phyloP scores from a whole-genome alignment of 1,284 basidiomycete genomes.

The Ustilago esculenta region DNA sequence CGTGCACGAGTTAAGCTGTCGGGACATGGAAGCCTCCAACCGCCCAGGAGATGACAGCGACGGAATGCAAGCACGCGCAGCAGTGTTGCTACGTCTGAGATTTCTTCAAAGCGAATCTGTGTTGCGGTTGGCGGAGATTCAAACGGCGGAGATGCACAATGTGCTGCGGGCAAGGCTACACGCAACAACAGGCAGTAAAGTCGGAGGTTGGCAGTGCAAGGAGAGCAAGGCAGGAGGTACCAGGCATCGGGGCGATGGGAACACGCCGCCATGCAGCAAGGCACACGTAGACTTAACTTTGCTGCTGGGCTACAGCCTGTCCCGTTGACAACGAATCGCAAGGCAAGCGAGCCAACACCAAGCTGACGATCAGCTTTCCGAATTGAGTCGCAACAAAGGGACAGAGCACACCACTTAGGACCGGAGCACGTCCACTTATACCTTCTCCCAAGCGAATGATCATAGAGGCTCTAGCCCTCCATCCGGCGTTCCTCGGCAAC shows the following conservation, averaged over 20 bases:
- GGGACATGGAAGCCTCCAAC: too few relatives aligned
- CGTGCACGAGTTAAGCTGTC: neutral
- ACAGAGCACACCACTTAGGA: too few relatives aligned
- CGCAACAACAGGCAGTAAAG: too few relatives aligned
- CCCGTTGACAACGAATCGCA: too few relatives aligned
- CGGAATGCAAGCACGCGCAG: neutral
- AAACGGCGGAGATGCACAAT: conserved; percentile 9
- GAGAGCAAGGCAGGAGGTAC: conserved; percentile 10
- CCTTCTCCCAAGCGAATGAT: too few relatives aligned
- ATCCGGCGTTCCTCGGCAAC: conserved; percentile 1
- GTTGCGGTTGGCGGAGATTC: conserved; percentile 26
- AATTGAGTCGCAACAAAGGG: neutral
- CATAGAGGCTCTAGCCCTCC: too few relatives aligned
- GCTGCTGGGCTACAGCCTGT: too few relatives aligned
- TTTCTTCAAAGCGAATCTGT: conserved; percentile 1
- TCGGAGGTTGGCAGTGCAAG: conserved; percentile 2
- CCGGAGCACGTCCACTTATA: too few relatives aligned
- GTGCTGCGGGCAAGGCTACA: too few relatives aligned
- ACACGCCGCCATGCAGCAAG: conserved; percentile 14
- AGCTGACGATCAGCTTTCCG: too few relatives aligned
- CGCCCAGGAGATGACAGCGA: neutral
- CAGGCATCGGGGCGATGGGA: conserved; percentile 17
- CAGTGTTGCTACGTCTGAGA: too few relatives aligned
- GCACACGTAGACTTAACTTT: conserved; percentile 3
- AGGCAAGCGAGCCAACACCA: too few relatives aligned